phyloP scores from a whole-genome alignment of 1,139 yeast species.

The Lodderomyces parapsilosis region DNA sequence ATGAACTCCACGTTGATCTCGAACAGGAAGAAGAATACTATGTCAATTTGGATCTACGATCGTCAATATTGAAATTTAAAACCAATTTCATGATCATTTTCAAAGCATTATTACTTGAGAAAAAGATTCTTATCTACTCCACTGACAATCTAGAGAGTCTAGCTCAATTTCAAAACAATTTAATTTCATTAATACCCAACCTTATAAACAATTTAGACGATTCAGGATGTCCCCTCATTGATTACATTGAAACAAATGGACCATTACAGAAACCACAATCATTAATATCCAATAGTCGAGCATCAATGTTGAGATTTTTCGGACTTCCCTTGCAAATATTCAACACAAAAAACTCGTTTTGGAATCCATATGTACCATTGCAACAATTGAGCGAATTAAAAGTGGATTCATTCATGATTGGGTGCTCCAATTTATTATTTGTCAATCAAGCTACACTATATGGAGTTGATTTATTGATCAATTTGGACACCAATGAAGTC shows the following conservation, averaged over 20 bases:
- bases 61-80: constrained; percentile 59
- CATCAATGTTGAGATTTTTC: constrained; percentile 72
- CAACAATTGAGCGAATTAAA: constrained; percentile 82
- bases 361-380: constrained; percentile 89
- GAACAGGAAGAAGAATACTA: constrained; percentile 48
- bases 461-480: constrained; percentile 45
- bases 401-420: constrained; percentile 68
- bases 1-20: constrained; percentile 17
- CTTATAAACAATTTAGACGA: constrained; percentile 70
- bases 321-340: constrained; percentile 89
- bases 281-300: constrained; percentile 73
- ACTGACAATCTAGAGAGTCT: constrained; percentile 72
- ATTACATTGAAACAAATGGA: constrained; percentile 51
- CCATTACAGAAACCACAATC: constrained; percentile 61
- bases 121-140: constrained; percentile 68
- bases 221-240: constrained; percentile 76
- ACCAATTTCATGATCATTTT: constrained; percentile 64
- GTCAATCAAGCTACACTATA: constrained; percentile 62
- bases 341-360: constrained; percentile 77
- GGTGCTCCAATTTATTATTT: constrained; percentile 83
- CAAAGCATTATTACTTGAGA: constrained; percentile 77
- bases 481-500: constrained; percentile 36
- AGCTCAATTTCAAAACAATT: constrained; percentile 74
- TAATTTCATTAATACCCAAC: constrained; percentile 75
- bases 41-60: constrained; percentile 73